These are phyloP conservation scores for Miamiensis avidus DNA, from an alignment of 169 alveolate genomes.

Conservation along the genomic window DNA sequence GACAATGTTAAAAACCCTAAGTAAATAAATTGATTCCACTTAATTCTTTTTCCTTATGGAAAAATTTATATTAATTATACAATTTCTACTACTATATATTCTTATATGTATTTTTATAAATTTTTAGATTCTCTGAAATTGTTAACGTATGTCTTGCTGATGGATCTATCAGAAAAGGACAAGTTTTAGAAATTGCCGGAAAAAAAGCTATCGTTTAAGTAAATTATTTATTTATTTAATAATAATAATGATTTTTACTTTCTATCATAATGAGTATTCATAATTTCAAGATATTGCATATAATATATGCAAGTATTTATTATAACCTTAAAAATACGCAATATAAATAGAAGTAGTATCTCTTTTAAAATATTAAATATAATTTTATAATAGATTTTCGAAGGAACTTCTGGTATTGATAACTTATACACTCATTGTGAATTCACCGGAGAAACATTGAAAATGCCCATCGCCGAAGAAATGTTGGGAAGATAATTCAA, in stretches of 20 bases:
- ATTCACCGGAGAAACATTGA: conserved; percentile 98
- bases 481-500: conserved; percentile 99
- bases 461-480: conserved; percentile 99
- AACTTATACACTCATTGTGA: conserved; percentile 96
- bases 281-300: no score
- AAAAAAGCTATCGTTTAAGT: conserved; percentile 94
- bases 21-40: conserved; percentile 16
- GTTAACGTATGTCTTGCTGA: conserved; percentile 97
- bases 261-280: no score
- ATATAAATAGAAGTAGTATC: neutral
- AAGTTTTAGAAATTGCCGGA: conserved; percentile 97
- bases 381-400: conserved; percentile 93
- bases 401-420: conserved; percentile 99
- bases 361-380: neutral
- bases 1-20: conserved; percentile 99
- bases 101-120: neutral
- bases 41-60: neutral
- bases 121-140: conserved; percentile 93
- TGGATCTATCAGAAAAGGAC: conserved; percentile 97
- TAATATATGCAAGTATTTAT: neutral
- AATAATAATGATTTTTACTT: neutral
- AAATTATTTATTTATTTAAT: neutral
- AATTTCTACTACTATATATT: neutral
- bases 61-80: no score
- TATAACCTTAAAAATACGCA: neutral